Conservation (phyloP, 2,329 filamentous ascomycete genomes). For the Calonectria honghensis region DNA sequence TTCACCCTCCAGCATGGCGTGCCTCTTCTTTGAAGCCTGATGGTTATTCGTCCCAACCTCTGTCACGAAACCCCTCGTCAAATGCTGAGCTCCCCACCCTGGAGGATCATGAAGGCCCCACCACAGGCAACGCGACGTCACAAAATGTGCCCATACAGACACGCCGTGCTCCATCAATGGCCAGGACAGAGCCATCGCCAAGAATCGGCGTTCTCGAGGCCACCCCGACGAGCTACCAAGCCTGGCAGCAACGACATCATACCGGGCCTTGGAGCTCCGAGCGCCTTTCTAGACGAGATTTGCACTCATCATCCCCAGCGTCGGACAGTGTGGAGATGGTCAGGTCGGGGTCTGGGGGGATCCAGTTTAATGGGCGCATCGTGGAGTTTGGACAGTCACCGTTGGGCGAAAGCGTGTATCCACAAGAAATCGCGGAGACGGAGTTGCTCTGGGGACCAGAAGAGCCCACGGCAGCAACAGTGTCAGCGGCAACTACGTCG, state of each 20-base stretch:
- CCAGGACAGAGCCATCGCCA: conserved; percentile 49
- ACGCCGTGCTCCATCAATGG: conserved; percentile 42
- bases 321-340: conserved; percentile 48
- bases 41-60: conserved; percentile 49
- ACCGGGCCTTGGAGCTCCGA: conserved; percentile 46
- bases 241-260: conserved; percentile 42
- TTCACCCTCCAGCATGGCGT: conserved; percentile 44
- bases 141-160: conserved; percentile 29
- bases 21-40: conserved; percentile 37
- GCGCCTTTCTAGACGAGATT: conserved; percentile 35
- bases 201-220: conserved; percentile 39
- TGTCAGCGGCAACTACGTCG: conserved; percentile 9
- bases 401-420: conserved; percentile 39
- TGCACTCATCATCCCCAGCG: conserved; percentile 4
- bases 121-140: conserved; percentile 26
- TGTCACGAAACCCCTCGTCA: conserved; percentile 46
- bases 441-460: conserved; percentile 26
- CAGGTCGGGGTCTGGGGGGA: conserved; percentile 51
- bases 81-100: conserved; percentile 32
- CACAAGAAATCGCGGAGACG: conserved; percentile 43
- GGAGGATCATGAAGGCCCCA: conserved; percentile 23
- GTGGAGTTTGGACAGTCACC: conserved; percentile 49
- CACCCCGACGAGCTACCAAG: conserved; percentile 39
- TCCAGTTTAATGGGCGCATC: conserved; percentile 50
- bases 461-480: conserved; percentile 19